These are phyloP conservation scores for Fusarium paranaense DNA, from an alignment of 2,329 filamentous ascomycete species.

Conservation along the genomic window DNA sequence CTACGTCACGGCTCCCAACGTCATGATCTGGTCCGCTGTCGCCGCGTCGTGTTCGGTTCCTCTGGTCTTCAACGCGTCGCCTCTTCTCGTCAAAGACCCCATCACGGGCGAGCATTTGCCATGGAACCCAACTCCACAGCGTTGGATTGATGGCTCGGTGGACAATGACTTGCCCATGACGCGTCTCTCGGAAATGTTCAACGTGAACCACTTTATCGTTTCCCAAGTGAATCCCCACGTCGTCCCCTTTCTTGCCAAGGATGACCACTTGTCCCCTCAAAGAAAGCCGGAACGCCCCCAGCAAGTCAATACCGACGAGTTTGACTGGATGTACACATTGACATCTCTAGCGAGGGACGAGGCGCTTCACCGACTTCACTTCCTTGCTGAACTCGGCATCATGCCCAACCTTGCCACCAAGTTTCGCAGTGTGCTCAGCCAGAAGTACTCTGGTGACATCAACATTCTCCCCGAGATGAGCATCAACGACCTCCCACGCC, in stretches of 20 bases:
- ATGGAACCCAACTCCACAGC: slow-evolving; percentile 88
- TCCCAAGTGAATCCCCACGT: slow-evolving; percentile 97
- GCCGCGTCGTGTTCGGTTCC: slow-evolving; percentile 96
- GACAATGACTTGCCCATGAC: slow-evolving; percentile 95
- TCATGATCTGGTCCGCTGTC: slow-evolving; percentile 96
- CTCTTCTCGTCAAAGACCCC: slow-evolving; percentile 86
- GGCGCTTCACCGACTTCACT: slow-evolving; percentile 81
- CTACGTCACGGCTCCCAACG: slow-evolving; percentile 92
- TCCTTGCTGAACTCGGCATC: slow-evolving; percentile 82
- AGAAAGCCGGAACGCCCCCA: slow-evolving; percentile 41
- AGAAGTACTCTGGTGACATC: slow-evolving; percentile 95
- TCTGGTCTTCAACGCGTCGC: slow-evolving; percentile 82
- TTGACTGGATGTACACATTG: slow-evolving; percentile 73
- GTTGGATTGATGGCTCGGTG: slow-evolving; percentile 94
- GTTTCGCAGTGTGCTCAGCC: slow-evolving; percentile 82
- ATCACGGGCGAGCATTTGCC: slow-evolving; percentile 79
- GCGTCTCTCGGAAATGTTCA: slow-evolving; percentile 92
- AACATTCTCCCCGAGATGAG: slow-evolving; percentile 88
- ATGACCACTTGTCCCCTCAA: slow-evolving; percentile 68
- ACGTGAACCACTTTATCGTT: slow-evolving; percentile 98
- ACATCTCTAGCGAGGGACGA: slow-evolving; percentile 83
- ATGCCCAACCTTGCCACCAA: slow-evolving; percentile 85
- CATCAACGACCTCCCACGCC: slow-evolving; percentile 77
- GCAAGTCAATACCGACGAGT: slow-evolving; percentile 51
- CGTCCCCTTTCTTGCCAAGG: slow-evolving; percentile 83